Evolutionary conservation across 1,284 basidiomycete genomes (phyloP), one percentile per base, ranked within the genome.

Genomic region (Austropuccinia psidii): DNA sequence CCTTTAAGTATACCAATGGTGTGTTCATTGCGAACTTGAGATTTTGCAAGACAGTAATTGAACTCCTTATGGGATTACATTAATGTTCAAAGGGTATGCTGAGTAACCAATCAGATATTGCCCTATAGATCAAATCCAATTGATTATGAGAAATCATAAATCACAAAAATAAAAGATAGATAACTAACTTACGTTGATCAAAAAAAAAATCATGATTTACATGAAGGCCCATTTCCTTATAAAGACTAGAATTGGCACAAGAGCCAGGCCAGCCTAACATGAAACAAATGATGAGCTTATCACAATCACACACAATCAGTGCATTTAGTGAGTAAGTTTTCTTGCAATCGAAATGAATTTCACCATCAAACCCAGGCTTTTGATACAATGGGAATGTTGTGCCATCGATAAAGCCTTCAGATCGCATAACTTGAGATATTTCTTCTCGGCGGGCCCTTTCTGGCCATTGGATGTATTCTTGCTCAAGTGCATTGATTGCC

Each of bases 181-280:
- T 31, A 49, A 8, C 11, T 19, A 13, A 47, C 35, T 24, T 37
- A 39, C 54, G 29, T 19, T 27, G 31, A 57, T 50, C 47, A 49
- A 21, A 37, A 24, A 29, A n/a, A 3, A 19, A 7, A 13, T 37
- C 19, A 19, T 27, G 52, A 3, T 55, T 19, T 0, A 31, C 21
- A 21, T 68, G 49, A n/a, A 41, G 7, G 7, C 8, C 6, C 67
- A 60, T 49, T 29, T 70, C 19, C 24, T 17, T n/a, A n/a, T n/a
- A n/a, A n/a, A n/a, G n/a, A n/a, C n/a, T n/a, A n/a, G n/a, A n/a
- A n/a, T n/a, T 17, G 41, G 37, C 33, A 49, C 54, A 69, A 27
- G 55, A 69, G 11, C 54, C 54, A 8, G 66, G 66, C 66, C 66
- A 68, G n/a, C 66, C 52, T 8, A 52, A 24, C 31, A 54, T 15